Conservation (phyloP, 768 basidiomycete species). For the Boletus rex-veris region DNA sequence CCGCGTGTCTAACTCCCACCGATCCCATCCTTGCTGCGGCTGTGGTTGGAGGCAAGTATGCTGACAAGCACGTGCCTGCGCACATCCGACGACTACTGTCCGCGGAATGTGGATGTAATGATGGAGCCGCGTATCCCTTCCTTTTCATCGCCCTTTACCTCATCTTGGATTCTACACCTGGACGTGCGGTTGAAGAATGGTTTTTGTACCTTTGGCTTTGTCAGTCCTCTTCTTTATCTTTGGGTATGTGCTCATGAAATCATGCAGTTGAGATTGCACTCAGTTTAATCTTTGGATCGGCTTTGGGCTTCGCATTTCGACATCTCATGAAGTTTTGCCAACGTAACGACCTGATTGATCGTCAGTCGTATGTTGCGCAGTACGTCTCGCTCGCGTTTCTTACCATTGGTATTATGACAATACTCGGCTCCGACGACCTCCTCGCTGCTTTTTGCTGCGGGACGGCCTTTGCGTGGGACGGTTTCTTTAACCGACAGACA, state of each 20-base stretch:
- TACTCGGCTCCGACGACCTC: slow-evolving; percentile 91
- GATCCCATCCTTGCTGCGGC: slow-evolving; percentile 35
- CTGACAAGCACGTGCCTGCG: slow-evolving; percentile 93
- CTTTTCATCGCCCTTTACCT: slow-evolving; percentile 88
- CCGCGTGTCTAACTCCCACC: slow-evolving; percentile 91
- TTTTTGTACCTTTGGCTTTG: slow-evolving; percentile 83
- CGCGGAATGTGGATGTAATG: slow-evolving; percentile 88
- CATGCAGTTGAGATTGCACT: slow-evolving; percentile 71
- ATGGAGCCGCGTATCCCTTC: slow-evolving; percentile 96
- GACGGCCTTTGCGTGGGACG: slow-evolving; percentile 95
- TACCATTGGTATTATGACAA: slow-evolving; percentile 77
- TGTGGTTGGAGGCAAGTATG: slow-evolving; percentile 93
- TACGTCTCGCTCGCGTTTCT: slow-evolving; percentile 81
- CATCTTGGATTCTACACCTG: slow-evolving; percentile 59
- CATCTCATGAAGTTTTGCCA: slow-evolving; percentile 94
- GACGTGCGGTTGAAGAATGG: slow-evolving; percentile 80
- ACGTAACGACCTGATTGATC: slow-evolving; percentile 79
- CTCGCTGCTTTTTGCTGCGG: slow-evolving; percentile 94
- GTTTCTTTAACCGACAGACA: slow-evolving; percentile 88
- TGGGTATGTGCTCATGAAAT: slow-evolving; percentile 1
- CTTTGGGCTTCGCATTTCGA: slow-evolving; percentile 76
- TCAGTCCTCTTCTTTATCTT: slow-evolving; percentile 38
- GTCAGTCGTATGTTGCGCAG: slow-evolving; percentile 94
- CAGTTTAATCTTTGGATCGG: slow-evolving; percentile 68
- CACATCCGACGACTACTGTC: slow-evolving; percentile 67